Evolutionary conservation across 2,329 filamentous ascomycete species (phyloP).

Genomic region (Botrytis porri): DNA sequence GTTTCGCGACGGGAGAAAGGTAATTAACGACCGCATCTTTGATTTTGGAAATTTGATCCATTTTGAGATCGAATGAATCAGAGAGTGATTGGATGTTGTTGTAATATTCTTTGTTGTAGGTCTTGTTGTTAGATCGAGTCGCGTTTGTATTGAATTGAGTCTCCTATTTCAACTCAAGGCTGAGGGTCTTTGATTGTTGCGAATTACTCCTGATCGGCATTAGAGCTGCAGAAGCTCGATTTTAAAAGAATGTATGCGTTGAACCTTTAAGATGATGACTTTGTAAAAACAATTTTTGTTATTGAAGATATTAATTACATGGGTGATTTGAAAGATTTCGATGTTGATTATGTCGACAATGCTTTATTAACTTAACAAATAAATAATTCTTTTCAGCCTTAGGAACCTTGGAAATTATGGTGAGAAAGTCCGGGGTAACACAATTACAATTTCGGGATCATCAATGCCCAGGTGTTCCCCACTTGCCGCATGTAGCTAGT

Average conservation of each 20-base stretch:
- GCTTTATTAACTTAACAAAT: background rate
- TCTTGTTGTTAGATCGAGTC: background rate
- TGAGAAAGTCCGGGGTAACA: slow-evolving; percentile 10
- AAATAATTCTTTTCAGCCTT: slow-evolving; percentile 5
- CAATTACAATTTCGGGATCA: slow-evolving; percentile 1
- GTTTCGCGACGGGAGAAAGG: slow-evolving; percentile 35
- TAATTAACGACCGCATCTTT: slow-evolving; percentile 33
- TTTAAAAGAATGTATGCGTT: background rate
- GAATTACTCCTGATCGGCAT: background rate
- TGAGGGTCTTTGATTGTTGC: slow-evolving; percentile 2
- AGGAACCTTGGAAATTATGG: slow-evolving; percentile 9
- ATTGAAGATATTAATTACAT: background rate
- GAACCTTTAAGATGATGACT: background rate
- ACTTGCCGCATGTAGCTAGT: background rate
- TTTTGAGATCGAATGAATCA: slow-evolving; percentile 15
- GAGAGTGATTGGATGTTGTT: background rate
- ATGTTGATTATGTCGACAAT: background rate
- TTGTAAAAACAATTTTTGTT: background rate
- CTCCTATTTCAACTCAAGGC: slow-evolving; percentile 16
- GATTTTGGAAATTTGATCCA: slow-evolving; percentile 34
- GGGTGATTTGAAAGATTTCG: background rate
- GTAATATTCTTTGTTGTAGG: background rate
- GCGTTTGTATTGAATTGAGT: background rate
- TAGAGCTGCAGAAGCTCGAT: background rate
- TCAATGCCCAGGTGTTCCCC: too few relatives aligned